These are phyloP conservation scores for Cenchrus fungigraminus DNA, from an alignment of 176 grass and related monocot genomes.

Conservation along the genomic window DNA sequence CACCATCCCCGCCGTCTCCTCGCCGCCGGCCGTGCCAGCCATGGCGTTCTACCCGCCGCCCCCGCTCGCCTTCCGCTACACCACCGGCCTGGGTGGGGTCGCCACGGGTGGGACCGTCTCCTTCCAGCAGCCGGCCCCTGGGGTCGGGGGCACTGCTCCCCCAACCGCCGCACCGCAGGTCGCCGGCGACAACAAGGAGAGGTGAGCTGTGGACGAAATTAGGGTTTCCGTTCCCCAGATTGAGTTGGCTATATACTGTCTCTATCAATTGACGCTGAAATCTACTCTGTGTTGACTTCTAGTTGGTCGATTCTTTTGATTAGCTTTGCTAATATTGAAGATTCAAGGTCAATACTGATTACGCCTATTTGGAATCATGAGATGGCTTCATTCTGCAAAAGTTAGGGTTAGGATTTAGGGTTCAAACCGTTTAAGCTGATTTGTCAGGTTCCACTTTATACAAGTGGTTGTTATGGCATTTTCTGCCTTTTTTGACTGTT, in stretches of 20 bases:
- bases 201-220: conserved; percentile 41
- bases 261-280: conserved; percentile 1
- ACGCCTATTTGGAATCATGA: not conserved
- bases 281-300: not conserved
- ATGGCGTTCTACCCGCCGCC: conserved; percentile 86
- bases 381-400: not conserved
- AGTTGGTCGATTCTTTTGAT: conserved; percentile 2
- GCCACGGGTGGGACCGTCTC: conserved; percentile 55
- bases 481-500: conserved; percentile 4
- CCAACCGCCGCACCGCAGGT: conserved; percentile 38
- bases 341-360: not conserved
- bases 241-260: not conserved
- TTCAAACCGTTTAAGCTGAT: not conserved
- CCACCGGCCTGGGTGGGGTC: conserved; percentile 46
- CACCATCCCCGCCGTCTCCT: conserved; percentile 26
- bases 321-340: not conserved
- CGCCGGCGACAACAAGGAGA: conserved; percentile 60
- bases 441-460: conserved; percentile 4
- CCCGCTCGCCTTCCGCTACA: conserved; percentile 69
- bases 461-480: not conserved
- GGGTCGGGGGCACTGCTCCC: conserved; percentile 36
- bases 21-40: conserved; percentile 50
- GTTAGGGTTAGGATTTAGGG: conserved; percentile 35
- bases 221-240: conserved; percentile 34
- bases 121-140: conserved; percentile 55